phyloP scores from a whole-genome alignment of 2,329 filamentous ascomycete genomes.

The Lithohypha guttulata region DNA sequence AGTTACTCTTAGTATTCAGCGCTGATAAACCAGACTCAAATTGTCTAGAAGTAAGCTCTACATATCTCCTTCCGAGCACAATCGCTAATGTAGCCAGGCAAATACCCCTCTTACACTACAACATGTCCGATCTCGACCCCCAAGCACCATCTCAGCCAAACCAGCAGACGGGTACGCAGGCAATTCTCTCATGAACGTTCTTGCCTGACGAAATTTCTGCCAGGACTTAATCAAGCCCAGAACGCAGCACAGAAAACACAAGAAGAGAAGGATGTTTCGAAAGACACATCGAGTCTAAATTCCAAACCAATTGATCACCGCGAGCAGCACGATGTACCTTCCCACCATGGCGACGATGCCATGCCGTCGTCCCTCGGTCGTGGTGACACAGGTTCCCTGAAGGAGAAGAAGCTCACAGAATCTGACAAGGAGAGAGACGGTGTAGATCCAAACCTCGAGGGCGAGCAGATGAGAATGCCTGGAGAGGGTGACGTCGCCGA shows the following conservation, averaged over 20 bases:
- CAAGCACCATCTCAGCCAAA: conserved; percentile 22
- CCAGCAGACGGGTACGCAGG: conserved; percentile 18
- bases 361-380: conserved; percentile 19
- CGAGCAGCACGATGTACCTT: conserved; percentile 19
- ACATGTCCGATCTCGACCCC: conserved; percentile 21
- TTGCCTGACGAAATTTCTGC: neutral
- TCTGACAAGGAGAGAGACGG: conserved; percentile 15
- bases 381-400: conserved; percentile 17
- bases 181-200: neutral
- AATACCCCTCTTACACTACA: too few species aligned
- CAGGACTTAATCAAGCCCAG: conserved; percentile 19
- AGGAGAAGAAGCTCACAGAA: conserved; percentile 15
- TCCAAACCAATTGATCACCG: conserved; percentile 19
- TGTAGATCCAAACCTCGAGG: conserved; percentile 20
- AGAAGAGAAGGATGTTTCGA: conserved; percentile 18
- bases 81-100: too few species aligned
- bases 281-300: conserved; percentile 10
- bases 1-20: too few species aligned
- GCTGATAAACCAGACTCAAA: too few species aligned
- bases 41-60: too few species aligned
- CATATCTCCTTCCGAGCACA: too few species aligned
- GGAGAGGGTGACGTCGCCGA: conserved; percentile 24
- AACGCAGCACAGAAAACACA: conserved; percentile 23
- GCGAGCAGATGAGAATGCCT: conserved; percentile 25
- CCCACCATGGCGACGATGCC: conserved; percentile 18